Conservation (phyloP, 495 filamentous ascomycete genomes). For the Penicillium verhagenii region DNA sequence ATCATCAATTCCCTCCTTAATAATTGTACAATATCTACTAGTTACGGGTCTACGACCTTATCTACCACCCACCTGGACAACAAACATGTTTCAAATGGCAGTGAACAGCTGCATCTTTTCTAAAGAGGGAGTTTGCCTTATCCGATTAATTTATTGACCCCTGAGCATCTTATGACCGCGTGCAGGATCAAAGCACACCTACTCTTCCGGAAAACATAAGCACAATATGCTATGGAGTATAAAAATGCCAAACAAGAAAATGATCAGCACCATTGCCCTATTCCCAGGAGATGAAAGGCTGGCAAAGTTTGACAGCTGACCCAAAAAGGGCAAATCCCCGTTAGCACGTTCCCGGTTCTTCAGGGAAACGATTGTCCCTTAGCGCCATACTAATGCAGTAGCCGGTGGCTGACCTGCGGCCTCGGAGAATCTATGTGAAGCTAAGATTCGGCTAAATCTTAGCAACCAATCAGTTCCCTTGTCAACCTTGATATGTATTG, state of each 20-base stretch:
- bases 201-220: background rate
- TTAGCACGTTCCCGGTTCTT: conserved; percentile 3
- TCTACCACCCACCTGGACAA: too few species aligned
- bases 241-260: background rate
- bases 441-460: conserved; percentile 2
- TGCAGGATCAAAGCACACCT: background rate
- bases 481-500: background rate
- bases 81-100: too few species aligned
- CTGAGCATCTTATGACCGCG: background rate
- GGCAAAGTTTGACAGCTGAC: background rate
- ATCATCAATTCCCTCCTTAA: too few species aligned
- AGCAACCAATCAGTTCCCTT: conserved; percentile 3
- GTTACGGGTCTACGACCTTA: too few species aligned
- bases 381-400: conserved; percentile 12
- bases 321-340: conserved; percentile 15
- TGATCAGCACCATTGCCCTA: background rate
- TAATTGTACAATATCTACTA: too few species aligned
- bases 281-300: background rate
- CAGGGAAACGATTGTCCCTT: conserved; percentile 10
- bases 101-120: too few species aligned
- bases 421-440: conserved; percentile 6
- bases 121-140: background rate
- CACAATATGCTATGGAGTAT: background rate
- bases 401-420: conserved; percentile 2
- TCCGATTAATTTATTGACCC: background rate